Base-by-base conservation (phyloP, 305 asterid genomes). In the Fraxinus ornus region DNA sequence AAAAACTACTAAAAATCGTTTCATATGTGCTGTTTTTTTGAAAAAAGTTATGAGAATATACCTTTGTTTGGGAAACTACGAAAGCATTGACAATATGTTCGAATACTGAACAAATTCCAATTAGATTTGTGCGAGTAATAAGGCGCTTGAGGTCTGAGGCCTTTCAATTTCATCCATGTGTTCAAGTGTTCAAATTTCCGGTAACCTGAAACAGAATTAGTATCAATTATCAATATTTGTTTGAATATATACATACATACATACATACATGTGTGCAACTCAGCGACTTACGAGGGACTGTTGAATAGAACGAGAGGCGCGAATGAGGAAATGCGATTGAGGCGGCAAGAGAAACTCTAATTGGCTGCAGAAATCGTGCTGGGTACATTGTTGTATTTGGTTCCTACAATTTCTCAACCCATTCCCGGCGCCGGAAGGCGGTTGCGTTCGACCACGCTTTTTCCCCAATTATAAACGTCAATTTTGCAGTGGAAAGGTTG, bases 291-390 rank as follows among this genome's bases (percentile, higher is more conserved):
- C 90, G 68, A 68, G 83, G 80, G 36, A 44, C 24, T 57, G 36
- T 21, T 13, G 75, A 68, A 68, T 28, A 28, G 37, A 68, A 26
- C 12, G 37, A 1, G 36, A 68, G 19, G 9, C 71, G 71, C 8
- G 79, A 76, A 15, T 24, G 79, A 17, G 83, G 77, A 80, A 80
- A 71, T 32, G 87, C 12, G 71, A 74, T 75, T 24, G 66, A 35
- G 62, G 82, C 22, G 7, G 80, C 33, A 1, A 71, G 12, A 5
- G 84, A 81, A 77, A 66, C 73, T 82, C 86, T 52, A 44, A 82
- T 39, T 62, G 78, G 82, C 75, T 80, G 86, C 83, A 85, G 86
- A 33, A 83, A 68, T 79, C 84, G 84, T 37, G 73, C 64, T 24
- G 87, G 76, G 62, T 71, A 70, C 88, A 87, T 85, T 26, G 19